Percentiles rank a stretch among this genome's conserved stretches.
Evolutionary conservation across 2,329 filamentous ascomycete species (phyloP).

Genomic region (Cytospora chrysosperma): DNA sequence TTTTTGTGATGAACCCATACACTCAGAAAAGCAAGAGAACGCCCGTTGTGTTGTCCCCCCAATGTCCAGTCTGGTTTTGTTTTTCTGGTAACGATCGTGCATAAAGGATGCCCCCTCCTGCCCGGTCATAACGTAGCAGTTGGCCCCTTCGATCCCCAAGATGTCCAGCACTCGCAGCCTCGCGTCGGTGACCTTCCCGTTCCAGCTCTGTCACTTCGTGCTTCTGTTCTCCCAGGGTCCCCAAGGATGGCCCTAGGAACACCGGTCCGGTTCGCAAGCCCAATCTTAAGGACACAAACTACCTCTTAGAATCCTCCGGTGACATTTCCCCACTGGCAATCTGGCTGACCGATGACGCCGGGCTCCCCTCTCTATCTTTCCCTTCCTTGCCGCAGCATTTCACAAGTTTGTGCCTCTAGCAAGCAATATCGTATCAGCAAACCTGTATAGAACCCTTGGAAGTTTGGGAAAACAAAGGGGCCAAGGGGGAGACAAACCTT

Average conservation of each 20-base stretch:
- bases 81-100: not conserved
- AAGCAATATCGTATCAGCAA: conserved; percentile 26
- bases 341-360: conserved; percentile 20
- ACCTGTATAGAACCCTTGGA: not conserved
- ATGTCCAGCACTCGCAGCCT: not conserved
- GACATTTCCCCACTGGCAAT: conserved; percentile 23
- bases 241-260: not conserved
- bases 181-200: not conserved
- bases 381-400: conserved; percentile 57
- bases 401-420: conserved; percentile 61
- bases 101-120: not conserved
- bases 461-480: not conserved
- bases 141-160: not conserved
- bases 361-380: conserved; percentile 23
- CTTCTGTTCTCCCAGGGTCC: not conserved
- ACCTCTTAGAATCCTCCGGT: conserved; percentile 23
- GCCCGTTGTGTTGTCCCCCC: not conserved
- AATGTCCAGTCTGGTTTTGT: not conserved
- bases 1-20: not conserved
- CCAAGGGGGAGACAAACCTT: conserved; percentile 66
- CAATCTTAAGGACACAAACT: not conserved
- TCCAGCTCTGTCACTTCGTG: conserved; percentile 24
- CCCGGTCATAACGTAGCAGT: not conserved
- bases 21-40: not conserved
- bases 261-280: conserved; percentile 11